These are phyloP conservation scores for Sarocladium strictum DNA, from an alignment of 2,329 filamentous ascomycete species.

Conservation along the genomic window DNA sequence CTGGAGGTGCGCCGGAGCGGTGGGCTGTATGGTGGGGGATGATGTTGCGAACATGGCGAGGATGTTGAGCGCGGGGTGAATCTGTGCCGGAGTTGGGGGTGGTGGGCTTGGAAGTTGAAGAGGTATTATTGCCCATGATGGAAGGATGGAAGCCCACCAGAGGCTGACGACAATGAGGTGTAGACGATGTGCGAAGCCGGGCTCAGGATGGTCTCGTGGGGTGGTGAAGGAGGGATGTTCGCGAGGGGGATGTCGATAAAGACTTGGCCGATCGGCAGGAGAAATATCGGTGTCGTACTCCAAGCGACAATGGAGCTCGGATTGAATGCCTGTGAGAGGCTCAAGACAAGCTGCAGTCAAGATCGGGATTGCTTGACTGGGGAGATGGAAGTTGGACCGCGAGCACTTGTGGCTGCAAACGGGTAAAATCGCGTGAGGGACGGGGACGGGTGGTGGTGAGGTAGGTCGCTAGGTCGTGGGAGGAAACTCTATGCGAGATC, in stretches of 20 bases:
- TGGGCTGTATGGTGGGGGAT: slow-evolving; percentile 50
- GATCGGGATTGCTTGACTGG: too few species aligned
- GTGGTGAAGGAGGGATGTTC: too few species aligned
- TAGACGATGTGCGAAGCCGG: slow-evolving; percentile 10
- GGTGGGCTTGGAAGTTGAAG: slow-evolving; percentile 24
- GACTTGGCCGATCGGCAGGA: slow-evolving; percentile 4
- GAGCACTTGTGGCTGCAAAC: too few species aligned
- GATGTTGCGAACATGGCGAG: slow-evolving; percentile 44
- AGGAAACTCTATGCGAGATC: too few species aligned
- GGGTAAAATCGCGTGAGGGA: too few species aligned
- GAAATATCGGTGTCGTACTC: not conserved
- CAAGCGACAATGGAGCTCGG: too few species aligned
- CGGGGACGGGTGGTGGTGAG: too few species aligned
- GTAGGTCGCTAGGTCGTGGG: too few species aligned
- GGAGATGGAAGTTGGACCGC: too few species aligned
- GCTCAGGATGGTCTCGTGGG: slow-evolving; percentile 9
- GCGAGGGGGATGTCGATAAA: too few species aligned
- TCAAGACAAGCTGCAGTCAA: too few species aligned
- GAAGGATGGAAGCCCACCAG: slow-evolving; percentile 2
- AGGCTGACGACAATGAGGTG: not conserved
- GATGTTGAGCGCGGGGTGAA: slow-evolving; percentile 15
- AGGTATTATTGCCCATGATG: slow-evolving; percentile 30
- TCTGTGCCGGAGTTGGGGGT: slow-evolving; percentile 20
- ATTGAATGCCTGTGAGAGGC: too few species aligned
- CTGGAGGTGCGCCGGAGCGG: slow-evolving; percentile 53